Evolutionary conservation across 1,284 basidiomycete genomes (phyloP).

Genomic region (Thecaphora frezii): DNA sequence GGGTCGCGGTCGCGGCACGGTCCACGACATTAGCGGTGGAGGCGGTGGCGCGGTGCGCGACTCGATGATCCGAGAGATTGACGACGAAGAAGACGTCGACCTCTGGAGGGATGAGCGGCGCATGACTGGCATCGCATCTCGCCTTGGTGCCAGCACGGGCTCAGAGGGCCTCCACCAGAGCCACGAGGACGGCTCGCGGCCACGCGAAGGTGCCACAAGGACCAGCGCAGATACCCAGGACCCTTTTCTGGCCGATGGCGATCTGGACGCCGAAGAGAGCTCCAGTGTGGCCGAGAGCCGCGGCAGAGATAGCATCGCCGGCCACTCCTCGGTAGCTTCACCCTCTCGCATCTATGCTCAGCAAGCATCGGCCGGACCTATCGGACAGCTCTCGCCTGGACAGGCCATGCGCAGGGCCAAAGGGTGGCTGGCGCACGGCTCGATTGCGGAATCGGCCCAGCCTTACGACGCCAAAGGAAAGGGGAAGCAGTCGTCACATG

Average conservation of each 20-base stretch:
- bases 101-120: conserved; percentile 39
- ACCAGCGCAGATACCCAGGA: conserved; percentile 20
- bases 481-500: not conserved
- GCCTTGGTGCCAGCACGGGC: conserved; percentile 19
- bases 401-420: conserved; percentile 10
- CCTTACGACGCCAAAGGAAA: not conserved
- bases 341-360: not conserved
- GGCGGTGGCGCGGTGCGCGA: conserved; percentile 17
- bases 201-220: conserved; percentile 9
- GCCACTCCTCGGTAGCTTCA: not conserved
- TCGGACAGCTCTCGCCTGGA: not conserved
- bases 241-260: conserved; percentile 39
- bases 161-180: conserved; percentile 27
- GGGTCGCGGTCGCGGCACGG: conserved; percentile 5
- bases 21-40: not conserved
- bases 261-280: conserved; percentile 25
- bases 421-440: conserved; percentile 42
- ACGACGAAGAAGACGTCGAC: conserved; percentile 43
- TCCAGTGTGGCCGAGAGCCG: conserved; percentile 9
- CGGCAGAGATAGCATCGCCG: not conserved
- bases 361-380: not conserved
- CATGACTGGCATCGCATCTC: conserved; percentile 23
- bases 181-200: conserved; percentile 4
- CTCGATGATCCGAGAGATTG: conserved; percentile 40
- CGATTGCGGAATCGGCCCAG: conserved; percentile 3